Conservation (phyloP, 169 alveolate genomes). For the Plasmodium chabaudi region DNA sequence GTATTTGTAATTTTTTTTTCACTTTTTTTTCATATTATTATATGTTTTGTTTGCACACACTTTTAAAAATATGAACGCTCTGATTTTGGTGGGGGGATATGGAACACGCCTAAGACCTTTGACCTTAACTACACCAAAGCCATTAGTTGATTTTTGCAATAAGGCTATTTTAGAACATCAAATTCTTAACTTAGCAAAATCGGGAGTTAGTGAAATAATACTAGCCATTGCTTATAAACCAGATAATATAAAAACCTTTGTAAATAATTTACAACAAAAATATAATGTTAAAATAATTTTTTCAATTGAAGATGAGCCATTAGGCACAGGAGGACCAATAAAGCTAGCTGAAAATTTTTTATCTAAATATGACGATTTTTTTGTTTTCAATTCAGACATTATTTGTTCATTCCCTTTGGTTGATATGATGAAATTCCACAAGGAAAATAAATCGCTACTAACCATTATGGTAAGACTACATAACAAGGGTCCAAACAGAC, state of each 20-base stretch:
- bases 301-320: slow-evolving; percentile 96
- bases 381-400: slow-evolving; percentile 97
- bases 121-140: slow-evolving; percentile 97
- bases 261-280: slow-evolving; percentile 86
- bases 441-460: slow-evolving; percentile 91
- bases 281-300: slow-evolving; percentile 92
- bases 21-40: neutral
- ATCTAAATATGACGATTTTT: slow-evolving; percentile 90
- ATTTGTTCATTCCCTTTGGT: slow-evolving; percentile 96
- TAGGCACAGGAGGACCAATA: slow-evolving; percentile 97
- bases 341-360: slow-evolving; percentile 91
- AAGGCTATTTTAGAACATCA: slow-evolving; percentile 95
- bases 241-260: slow-evolving; percentile 84
- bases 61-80: slow-evolving; percentile 93
- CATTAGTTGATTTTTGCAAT: slow-evolving; percentile 96
- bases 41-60: neutral
- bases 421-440: slow-evolving; percentile 94
- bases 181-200: slow-evolving; percentile 79
- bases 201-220: slow-evolving; percentile 90
- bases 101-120: slow-evolving; percentile 99
- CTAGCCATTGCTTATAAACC: slow-evolving; percentile 93
- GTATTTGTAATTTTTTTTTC: neutral
- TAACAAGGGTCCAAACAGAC: too few relatives aligned
- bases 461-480: slow-evolving; percentile 85
- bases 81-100: slow-evolving; percentile 98